Evolutionary conservation across 2,329 filamentous ascomycete species (phyloP), one percentile per base, ranked within the genome.

Genomic region (Epichloe sibirici): DNA sequence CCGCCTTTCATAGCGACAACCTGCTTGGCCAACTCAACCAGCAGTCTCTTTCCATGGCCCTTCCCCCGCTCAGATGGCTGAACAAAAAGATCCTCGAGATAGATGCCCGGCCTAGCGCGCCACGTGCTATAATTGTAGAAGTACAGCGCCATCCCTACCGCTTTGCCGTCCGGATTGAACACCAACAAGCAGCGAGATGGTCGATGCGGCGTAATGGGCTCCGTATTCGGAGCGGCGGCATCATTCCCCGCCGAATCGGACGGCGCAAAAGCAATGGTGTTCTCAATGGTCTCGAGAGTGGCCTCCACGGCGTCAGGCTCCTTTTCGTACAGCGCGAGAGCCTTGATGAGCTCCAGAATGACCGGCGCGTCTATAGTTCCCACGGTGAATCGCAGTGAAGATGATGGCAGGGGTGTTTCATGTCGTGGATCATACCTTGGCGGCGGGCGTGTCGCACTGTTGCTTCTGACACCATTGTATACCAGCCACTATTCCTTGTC

Each of bases 121-220:
- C 93, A 97, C 0, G 91, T 96, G 63, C 84, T 89, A 71, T 95
- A 97, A 71, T 91, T 97, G 75, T 91, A 90, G 68, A 95, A 97
- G 72, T 90, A 96, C 42, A 96, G 71, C 1, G 90, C 90, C 79
- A 96, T 88, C 47, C 86, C 89, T 0, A 81, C 86, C 0, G 67
- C 66, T 40, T 70, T 64, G 11, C 72, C 68, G 5, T 71, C 67
- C 11, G 74, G 69, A 23, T 76, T 69, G 59, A 75, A 74, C 51
- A 91, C 70, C 9, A 94, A 70, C 37, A 94, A 75, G 48, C 88
- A 91, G 56, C 88, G 86, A 17, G 90, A 86, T 34, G 85, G 88
- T n/a, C 72, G 73, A 4, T 68, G 61, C 2, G 78, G 66, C 0
- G 77, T 73, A 49, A 78, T 83, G 6, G 77, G 68, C 58, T 80